Conservation (phyloP, 225 moss, liverwort and hornwort genomes). For the Lunularia cruciata region DNA sequence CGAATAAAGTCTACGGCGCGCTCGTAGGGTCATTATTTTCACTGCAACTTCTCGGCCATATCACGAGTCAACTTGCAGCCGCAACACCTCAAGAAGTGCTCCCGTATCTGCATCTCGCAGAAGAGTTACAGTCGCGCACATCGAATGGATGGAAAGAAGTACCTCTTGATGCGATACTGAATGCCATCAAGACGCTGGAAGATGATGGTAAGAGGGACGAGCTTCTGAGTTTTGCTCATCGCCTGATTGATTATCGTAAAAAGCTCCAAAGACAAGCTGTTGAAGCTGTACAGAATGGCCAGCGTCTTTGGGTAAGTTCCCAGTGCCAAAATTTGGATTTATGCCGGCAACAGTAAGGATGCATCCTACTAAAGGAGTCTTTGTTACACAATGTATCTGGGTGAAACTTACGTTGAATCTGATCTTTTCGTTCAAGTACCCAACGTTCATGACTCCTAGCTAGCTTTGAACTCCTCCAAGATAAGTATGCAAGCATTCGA, state of each 20-base stretch:
- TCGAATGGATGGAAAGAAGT: constrained; percentile 46
- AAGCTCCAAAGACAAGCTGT: constrained; percentile 20
- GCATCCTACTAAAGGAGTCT: too few relatives aligned
- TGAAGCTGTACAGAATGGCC: too few relatives aligned
- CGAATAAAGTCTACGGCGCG: constrained; percentile 38
- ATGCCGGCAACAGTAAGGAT: too few relatives aligned
- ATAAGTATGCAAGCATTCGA: too few relatives aligned
- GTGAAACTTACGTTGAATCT: too few relatives aligned
- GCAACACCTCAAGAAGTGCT: constrained; percentile 13
- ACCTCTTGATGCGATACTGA: constrained; percentile 38
- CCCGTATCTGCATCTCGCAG: constrained; percentile 27
- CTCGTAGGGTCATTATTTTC: constrained; percentile 35
- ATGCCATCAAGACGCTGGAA: constrained; percentile 13
- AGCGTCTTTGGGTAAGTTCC: too few relatives aligned
- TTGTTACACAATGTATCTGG: too few relatives aligned
- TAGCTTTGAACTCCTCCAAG: too few relatives aligned
- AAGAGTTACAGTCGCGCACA: constrained; percentile 43
- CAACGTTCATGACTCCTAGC: too few relatives aligned
- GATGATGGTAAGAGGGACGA: constrained; percentile 12
- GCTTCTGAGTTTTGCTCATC: constrained; percentile 34
- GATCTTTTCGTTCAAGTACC: too few relatives aligned
- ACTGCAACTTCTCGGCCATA: constrained; percentile 19
- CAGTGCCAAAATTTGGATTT: too few relatives aligned
- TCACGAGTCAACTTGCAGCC: constrained; percentile 10
- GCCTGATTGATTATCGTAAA: constrained; percentile 35